Base-by-base conservation (phyloP, 257 asterid genomes). In the Anisodus tanguticus region DNA sequence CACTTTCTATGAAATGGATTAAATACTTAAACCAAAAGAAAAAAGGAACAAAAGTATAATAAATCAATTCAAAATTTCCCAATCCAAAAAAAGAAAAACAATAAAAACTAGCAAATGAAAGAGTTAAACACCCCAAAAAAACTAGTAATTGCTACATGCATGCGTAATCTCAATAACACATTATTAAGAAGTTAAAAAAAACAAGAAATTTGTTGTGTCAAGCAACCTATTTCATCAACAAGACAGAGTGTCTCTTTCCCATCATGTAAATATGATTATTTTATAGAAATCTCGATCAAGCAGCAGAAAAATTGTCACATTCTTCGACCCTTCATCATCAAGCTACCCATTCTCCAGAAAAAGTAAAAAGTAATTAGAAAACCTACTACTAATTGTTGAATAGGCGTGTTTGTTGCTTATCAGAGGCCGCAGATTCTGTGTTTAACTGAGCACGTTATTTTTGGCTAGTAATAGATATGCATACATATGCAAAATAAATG, bases 311-410 rank as follows among this genome's bases (percentile, higher is more conserved):
- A 39, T 41, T 69, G 55, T 70, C 8, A 41, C 55, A 37, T 76
- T 74, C 19, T 72, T 74, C 11, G 11, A 9, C 81, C 43, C 62
- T 22, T 76, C 13, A 51, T 9, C 62, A 51, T 76, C 81, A 76
- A 76, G 13, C 62, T 74, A 19, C 49, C 2, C 6, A 8, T 74
- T 39, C 81, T 74, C 4, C 2, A 49, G 6, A 51, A 51, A 49
- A 8, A 15, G 8, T 17, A 2, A 9, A 12, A 72, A 5, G 43
- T 39, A 39, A 39, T 39, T 39, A 11, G 11, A 31, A 35, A 31
- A 11, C 3, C 4, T 31, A 5, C 4, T 31, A 31, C 72, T 66
- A n/a, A n/a, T 9, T 1, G 2, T 11, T 66, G 53, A 71, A 45
- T 6, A 74, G 43, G 43, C 22, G 22, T 51, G 43, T 76, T 76